Evolutionary conservation across 192 early-diverging fungal genomes (phyloP).

Genomic region (Coemansia sp.): DNA sequence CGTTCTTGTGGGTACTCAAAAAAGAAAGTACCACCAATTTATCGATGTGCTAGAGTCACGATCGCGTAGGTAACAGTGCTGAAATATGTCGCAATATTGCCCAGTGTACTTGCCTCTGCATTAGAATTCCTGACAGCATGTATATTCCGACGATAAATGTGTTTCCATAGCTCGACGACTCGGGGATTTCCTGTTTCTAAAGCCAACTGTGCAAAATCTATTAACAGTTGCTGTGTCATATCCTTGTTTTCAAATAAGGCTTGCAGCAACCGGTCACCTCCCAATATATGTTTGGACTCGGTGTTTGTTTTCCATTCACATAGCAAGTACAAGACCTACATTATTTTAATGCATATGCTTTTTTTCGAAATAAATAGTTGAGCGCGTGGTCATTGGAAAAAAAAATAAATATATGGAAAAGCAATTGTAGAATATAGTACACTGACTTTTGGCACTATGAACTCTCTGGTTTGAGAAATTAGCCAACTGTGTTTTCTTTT

Average conservation of each 20-base stretch:
- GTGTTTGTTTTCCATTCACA: not conserved
- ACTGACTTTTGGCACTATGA: too few species aligned
- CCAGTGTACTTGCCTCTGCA: constrained; percentile 4
- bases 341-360: not conserved
- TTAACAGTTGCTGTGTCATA: constrained; percentile 12
- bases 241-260: too few species aligned
- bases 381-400: too few species aligned
- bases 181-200: constrained; percentile 19
- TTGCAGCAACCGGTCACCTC: constrained; percentile 8
- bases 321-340: constrained; percentile 45
- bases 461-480: not conserved
- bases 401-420: not conserved
- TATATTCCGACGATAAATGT: constrained; percentile 8
- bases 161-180: constrained; percentile 26
- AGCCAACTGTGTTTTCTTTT: not conserved
- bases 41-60: not conserved
- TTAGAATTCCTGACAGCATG: constrained; percentile 1
- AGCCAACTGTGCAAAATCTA: constrained; percentile 26
- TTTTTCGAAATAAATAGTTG: not conserved
- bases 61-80: not conserved
- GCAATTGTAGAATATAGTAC: not conserved
- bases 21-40: not conserved
- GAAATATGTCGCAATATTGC: not conserved
- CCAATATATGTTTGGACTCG: not conserved
- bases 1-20: too few species aligned